These are phyloP conservation scores for Grosmannia serpens DNA, from an alignment of 2,329 filamentous ascomycete genomes.

Conservation along the genomic window DNA sequence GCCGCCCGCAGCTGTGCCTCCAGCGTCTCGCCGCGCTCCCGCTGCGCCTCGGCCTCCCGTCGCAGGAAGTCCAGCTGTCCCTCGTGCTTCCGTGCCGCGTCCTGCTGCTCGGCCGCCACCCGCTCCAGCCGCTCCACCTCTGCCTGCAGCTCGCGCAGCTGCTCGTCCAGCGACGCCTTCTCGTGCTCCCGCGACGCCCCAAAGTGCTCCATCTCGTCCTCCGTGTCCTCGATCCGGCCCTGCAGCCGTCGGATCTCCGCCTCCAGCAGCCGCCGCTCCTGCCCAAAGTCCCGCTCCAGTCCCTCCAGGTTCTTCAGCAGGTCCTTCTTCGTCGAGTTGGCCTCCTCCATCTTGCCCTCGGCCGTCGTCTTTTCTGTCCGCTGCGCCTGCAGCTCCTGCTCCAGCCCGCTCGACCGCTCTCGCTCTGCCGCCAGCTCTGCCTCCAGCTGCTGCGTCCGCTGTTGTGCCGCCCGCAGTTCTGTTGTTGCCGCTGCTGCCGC, in stretches of 20 bases:
- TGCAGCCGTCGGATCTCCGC: constrained; percentile 67
- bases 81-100: constrained; percentile 46
- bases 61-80: constrained; percentile 52
- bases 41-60: constrained; percentile 47
- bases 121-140: constrained; percentile 56
- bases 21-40: constrained; percentile 47
- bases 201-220: constrained; percentile 83
- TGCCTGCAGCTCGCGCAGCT: constrained; percentile 53
- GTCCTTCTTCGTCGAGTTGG: constrained; percentile 84
- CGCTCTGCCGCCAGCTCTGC: not conserved
- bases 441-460: not conserved
- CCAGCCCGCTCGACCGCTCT: constrained; percentile 12
- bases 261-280: constrained; percentile 74
- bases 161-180: constrained; percentile 57
- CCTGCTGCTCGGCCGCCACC: constrained; percentile 44
- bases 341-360: constrained; percentile 66
- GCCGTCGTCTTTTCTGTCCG: constrained; percentile 18
- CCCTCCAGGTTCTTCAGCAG: constrained; percentile 91
- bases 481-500: constrained; percentile 21
- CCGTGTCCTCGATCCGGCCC: constrained; percentile 70
- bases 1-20: constrained; percentile 40
- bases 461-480: constrained; percentile 61
- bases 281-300: constrained; percentile 75
- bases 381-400: constrained; percentile 59
- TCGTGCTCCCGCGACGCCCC: constrained; percentile 76